phyloP scores from a whole-genome alignment of 805 yeast genomes.

The Saccharomycopsis guyanensis region DNA sequence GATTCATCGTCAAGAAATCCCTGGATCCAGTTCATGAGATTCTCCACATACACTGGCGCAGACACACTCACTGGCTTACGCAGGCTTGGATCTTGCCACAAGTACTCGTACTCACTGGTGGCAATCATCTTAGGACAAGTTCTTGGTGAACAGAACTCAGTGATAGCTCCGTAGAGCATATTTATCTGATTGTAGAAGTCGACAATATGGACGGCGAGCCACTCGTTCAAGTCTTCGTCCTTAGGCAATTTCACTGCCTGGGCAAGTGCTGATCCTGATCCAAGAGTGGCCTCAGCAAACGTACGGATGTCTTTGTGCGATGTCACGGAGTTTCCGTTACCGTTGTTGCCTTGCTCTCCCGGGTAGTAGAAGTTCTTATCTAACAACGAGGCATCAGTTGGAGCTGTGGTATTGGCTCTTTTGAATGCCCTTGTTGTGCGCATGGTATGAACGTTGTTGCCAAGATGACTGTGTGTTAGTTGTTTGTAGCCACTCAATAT shows the following conservation, averaged over 20 bases:
- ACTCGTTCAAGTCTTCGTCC: conserved; percentile 86
- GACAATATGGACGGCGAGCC: conserved; percentile 97
- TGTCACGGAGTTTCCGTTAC: conserved; percentile 33
- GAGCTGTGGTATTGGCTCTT: conserved; percentile 24
- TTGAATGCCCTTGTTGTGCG: conserved; percentile 40
- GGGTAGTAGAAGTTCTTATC: conserved; percentile 20
- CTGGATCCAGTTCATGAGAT: conserved; percentile 92
- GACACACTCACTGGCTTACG: conserved; percentile 75
- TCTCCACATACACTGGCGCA: conserved; percentile 93
- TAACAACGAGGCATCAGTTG: not conserved
- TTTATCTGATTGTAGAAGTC: conserved; percentile 94
- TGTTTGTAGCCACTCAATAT: not conserved
- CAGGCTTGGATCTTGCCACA: conserved; percentile 82
- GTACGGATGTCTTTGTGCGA: conserved; percentile 70
- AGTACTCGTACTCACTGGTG: conserved; percentile 90
- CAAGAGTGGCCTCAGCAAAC: conserved; percentile 92
- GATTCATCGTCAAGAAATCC: conserved; percentile 84
- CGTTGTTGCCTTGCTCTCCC: conserved; percentile 23
- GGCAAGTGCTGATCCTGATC: conserved; percentile 82
- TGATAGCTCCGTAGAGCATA: conserved; percentile 92
- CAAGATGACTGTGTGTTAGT: conserved; percentile 29
- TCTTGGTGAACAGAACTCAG: conserved; percentile 92
- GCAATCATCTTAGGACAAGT: conserved; percentile 98
- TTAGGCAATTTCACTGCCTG: conserved; percentile 92
- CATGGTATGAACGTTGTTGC: conserved; percentile 38